Evolutionary conservation across 1,139 yeast species (phyloP), one percentile per base, ranked within the genome.

Genomic region (Geotrichum phurueaensis): DNA sequence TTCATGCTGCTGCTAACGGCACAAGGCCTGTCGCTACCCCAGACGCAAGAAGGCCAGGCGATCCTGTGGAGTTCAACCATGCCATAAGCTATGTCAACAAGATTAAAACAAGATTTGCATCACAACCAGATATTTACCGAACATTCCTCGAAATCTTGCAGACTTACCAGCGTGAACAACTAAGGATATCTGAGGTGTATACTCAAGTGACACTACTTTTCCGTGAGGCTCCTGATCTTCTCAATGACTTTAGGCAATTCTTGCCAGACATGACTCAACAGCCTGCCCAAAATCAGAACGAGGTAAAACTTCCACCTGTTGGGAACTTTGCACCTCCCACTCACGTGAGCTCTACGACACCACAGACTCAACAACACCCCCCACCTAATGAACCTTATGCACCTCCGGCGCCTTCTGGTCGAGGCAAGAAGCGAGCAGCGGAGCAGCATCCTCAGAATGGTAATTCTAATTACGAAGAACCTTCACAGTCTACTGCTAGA

Each of bases 61-160:
- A 95, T 2, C 97, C 96, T 61, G 94, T 91, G 12, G 98, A 94
- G 76, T 92, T 94, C 78, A 92, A 94, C 72, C 98, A 94, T 74
- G 99, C 99, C 36, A 94, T 94, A 65, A 87, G 89, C 65, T 94
- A 94, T 71, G 99, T 94, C 62, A 94, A 94, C 77, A 91, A 92
- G 74, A 94, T 94, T 70, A 95, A 95, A 73, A 92, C 94, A 58
- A 83, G 98, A 64, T 94, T 91, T 74, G 89, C 96, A 39, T 84
- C 86, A 70, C 97, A 92, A 72, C 99, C 99, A 0, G 98, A 94
- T 70, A 89, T 91, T 61, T 94, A 94, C 78, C 95, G 95, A 76
- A 92, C 87, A 68, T 94, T 94, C 69, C 79, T 95, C 75, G 99
- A 95, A 73, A 94, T 94, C 60, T 79, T 94, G 69, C 99, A 94